A percentile compares a stretch with the other conserved stretches of the same genome.
These are phyloP conservation scores for Metschnikowia sp. DNA, from an alignment of 805 yeast genomes.

Conservation along the genomic window DNA sequence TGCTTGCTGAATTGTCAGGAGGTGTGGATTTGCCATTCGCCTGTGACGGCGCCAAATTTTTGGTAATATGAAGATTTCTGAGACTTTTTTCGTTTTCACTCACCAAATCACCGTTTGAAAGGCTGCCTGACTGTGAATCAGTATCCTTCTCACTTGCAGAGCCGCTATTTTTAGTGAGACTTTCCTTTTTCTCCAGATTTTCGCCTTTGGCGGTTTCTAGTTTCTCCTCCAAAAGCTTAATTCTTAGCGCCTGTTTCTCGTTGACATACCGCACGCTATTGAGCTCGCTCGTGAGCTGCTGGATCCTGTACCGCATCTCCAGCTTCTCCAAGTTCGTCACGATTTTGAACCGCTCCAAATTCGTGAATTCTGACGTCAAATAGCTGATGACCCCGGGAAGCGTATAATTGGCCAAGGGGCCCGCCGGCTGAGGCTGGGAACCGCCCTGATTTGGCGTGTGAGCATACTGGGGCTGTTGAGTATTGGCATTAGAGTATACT, in stretches of 20 bases:
- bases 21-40: no score
- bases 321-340: slow-evolving; percentile 51
- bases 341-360: slow-evolving; percentile 40
- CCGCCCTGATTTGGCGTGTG: background rate
- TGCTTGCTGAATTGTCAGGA: background rate
- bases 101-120: no score
- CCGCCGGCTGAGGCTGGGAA: slow-evolving; percentile 1
- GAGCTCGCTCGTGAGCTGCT: slow-evolving; percentile 51
- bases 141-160: no score
- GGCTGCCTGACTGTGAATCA: no score
- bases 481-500: background rate
- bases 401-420: slow-evolving; percentile 37
- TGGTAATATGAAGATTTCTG: no score
- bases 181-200: background rate
- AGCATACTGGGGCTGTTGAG: background rate
- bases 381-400: slow-evolving; percentile 60
- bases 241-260: slow-evolving; percentile 38
- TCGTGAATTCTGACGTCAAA: slow-evolving; percentile 56
- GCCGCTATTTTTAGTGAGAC: no score
- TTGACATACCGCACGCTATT: slow-evolving; percentile 42
- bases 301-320: slow-evolving; percentile 48
- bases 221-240: slow-evolving; percentile 35
- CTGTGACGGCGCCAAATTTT: no score
- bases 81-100: no score
- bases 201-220: slow-evolving; percentile 1